These are phyloP conservation scores for Triticum timopheevii DNA, from an alignment of 176 grass and related monocot genomes.

Conservation along the genomic window DNA sequence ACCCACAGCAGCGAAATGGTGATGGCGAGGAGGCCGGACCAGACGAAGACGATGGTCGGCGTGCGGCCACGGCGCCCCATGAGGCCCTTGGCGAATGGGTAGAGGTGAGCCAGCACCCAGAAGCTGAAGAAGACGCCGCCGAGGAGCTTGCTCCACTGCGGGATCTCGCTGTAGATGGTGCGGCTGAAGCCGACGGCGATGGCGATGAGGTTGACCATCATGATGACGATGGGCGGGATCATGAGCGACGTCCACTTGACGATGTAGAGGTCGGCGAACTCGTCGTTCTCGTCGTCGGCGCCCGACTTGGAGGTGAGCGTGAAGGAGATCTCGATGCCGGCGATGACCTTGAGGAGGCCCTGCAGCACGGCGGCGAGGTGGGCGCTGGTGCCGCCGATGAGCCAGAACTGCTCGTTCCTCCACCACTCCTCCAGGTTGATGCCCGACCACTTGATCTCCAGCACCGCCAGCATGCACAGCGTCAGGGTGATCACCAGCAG, in stretches of 20 bases:
- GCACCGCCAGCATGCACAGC: slow-evolving; percentile 62
- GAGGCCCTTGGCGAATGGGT: slow-evolving; percentile 91
- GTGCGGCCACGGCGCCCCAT: slow-evolving; percentile 85
- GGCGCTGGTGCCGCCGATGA: slow-evolving; percentile 91
- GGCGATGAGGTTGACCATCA: slow-evolving; percentile 94
- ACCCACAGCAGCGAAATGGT: slow-evolving; percentile 96
- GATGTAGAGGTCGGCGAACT: slow-evolving; percentile 87
- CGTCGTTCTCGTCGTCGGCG: slow-evolving; percentile 73
- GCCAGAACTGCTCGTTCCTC: slow-evolving; percentile 99
- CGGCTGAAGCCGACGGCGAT: slow-evolving; percentile 83
- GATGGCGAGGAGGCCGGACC: slow-evolving; percentile 89
- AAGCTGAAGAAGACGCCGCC: slow-evolving; percentile 99
- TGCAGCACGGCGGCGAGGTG: slow-evolving; percentile 90
- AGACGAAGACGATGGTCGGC: slow-evolving; percentile 92
- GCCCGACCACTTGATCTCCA: slow-evolving; percentile 95
- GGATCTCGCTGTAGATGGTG: slow-evolving; percentile 84
- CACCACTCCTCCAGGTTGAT: slow-evolving; percentile 96
- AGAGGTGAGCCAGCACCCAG: slow-evolving; percentile 92
- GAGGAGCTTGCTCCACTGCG: slow-evolving; percentile 90
- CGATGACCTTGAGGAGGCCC: slow-evolving; percentile 90
- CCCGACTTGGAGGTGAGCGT: slow-evolving; percentile 88
- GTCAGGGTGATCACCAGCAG: slow-evolving; percentile 79
- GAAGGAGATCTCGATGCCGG: slow-evolving; percentile 97
- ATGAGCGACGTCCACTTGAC: slow-evolving; percentile 96
- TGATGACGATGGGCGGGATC: slow-evolving; percentile 94